Evolutionary conservation across 257 asterid genomes (phyloP), one percentile per base, ranked within the genome.

Genomic region (Paraleonurus japonicus): DNA sequence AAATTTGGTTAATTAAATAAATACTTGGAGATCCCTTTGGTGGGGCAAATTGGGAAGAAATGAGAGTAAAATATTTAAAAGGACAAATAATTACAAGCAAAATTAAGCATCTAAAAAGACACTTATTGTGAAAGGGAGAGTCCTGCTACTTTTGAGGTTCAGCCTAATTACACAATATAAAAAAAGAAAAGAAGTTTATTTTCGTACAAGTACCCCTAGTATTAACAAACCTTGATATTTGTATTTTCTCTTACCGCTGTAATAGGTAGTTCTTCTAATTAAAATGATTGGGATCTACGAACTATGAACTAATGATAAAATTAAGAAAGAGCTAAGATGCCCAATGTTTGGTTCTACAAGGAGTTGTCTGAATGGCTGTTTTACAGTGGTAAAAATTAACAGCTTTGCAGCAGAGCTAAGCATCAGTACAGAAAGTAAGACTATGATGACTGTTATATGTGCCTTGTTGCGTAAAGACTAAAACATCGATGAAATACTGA

Each of bases 391-490:
- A 39, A 17, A 43, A 28, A 1, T 22, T 26, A 20, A 37, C 17
- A 27, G 57, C 24, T 17, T 17, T 50, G 12, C 26, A 50, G 58
- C 58, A 50, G 26, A 17, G 53, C 2, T 7, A 20, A 50, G 26
- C 58, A 50, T 45, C 53, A 15, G 5, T 11, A 45, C 53, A 4
- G 53, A 43, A 43, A 43, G 51, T 15, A 15, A 13, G 17, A 43
- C 8, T 28, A 12, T 9, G 11, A 27, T 61, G 2, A 32, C 15
- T 26, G 28, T 23, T 0, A 76, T 87, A 66, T 83, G 66, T 41
- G 83, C 84, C 58, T 22, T 28, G 63, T 30, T 10, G 70, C 19
- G 53, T 47, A 59, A 61, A 41, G 0, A 35, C 23, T 65, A 35
- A 61, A 63, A 59, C 24, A 72, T 63, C 62, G 26, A 75, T 53